Evolutionary conservation across 2,329 filamentous ascomycete genomes (phyloP).

Genomic region (Sphaerulina vaccinii): DNA sequence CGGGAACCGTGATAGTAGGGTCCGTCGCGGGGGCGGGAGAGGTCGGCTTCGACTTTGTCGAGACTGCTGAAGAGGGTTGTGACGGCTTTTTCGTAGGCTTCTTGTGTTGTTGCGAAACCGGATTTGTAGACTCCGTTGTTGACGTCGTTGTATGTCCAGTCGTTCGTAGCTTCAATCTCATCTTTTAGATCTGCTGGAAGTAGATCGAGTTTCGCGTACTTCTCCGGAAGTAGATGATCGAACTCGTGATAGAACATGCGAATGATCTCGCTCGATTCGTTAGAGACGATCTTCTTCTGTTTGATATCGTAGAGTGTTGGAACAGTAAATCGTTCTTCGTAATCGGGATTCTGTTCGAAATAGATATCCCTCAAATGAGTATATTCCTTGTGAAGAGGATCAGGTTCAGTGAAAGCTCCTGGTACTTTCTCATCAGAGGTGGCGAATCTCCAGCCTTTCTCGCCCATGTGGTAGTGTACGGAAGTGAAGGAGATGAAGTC

Average conservation of each 20-base stretch:
- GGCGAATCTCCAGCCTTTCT: conserved; percentile 78
- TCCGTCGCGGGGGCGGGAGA: conserved; percentile 39
- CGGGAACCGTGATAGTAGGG: conserved; percentile 49
- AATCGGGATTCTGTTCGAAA: conserved; percentile 70
- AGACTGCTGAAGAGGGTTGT: conserved; percentile 49
- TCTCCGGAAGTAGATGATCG: conserved; percentile 53
- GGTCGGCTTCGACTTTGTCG: conserved; percentile 47
- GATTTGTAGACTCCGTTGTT: conserved; percentile 55
- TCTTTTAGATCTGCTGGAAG: conserved; percentile 46
- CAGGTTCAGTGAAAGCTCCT: conserved; percentile 56
- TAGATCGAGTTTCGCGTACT: conserved; percentile 47
- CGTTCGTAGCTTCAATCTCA: conserved; percentile 51
- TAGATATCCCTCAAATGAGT: conserved; percentile 77
- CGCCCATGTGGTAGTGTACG: conserved; percentile 90
- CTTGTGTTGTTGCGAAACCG: conserved; percentile 54
- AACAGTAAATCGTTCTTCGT: conserved; percentile 79
- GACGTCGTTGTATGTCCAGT: conserved; percentile 54
- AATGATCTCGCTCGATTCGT: conserved; percentile 89
- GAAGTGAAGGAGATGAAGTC: conserved; percentile 74
- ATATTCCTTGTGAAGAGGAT: conserved; percentile 66
- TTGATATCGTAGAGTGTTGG: conserved; percentile 82
- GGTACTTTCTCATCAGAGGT: conserved; percentile 61
- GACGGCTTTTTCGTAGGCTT: conserved; percentile 50
- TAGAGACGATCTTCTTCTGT: conserved; percentile 75
- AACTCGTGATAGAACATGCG: conserved; percentile 86